Evolutionary conservation across 163 green algal species (phyloP).

Genomic region (Volvox carteri): DNA sequence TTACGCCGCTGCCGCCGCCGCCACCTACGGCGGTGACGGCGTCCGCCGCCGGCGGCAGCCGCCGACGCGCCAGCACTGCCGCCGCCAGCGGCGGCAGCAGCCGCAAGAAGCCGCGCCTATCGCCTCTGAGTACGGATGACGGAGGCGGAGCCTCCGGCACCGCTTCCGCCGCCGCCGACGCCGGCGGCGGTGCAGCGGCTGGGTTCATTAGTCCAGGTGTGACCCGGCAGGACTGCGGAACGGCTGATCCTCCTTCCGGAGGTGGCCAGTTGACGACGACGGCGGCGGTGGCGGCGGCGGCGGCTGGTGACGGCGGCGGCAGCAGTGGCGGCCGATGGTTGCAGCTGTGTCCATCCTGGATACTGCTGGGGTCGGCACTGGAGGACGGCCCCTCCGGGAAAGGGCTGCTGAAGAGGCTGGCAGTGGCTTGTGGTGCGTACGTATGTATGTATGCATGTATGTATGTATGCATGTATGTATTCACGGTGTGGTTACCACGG

Average conservation of each 20-base stretch:
- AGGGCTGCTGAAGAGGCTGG: conserved; percentile 27
- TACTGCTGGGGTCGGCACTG: conserved; percentile 34
- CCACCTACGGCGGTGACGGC: too few species aligned
- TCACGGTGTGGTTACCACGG: too few species aligned
- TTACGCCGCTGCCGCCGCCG: too few species aligned
- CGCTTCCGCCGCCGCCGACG: background rate
- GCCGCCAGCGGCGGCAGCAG: background rate
- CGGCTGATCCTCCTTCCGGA: too few species aligned
- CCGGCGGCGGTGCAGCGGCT: background rate
- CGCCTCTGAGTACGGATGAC: background rate
- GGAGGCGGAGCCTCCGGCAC: background rate
- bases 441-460: too few species aligned
- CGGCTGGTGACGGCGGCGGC: background rate
- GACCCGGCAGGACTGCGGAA: background rate
- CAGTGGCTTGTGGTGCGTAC: conserved; percentile 20
- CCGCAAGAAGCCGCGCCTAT: conserved; percentile 36
- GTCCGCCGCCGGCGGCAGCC: background rate
- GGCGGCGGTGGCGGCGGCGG: background rate
- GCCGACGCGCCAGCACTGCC: background rate
- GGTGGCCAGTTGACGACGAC: background rate
- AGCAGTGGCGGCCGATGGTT: conserved; percentile 7
- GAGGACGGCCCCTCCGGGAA: conserved; percentile 37
- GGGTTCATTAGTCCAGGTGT: background rate
- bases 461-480: too few species aligned
- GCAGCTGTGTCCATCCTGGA: background rate